phyloP scores from a whole-genome alignment of 495 filamentous ascomycete genomes.

The Parachaetomium inaequale region DNA sequence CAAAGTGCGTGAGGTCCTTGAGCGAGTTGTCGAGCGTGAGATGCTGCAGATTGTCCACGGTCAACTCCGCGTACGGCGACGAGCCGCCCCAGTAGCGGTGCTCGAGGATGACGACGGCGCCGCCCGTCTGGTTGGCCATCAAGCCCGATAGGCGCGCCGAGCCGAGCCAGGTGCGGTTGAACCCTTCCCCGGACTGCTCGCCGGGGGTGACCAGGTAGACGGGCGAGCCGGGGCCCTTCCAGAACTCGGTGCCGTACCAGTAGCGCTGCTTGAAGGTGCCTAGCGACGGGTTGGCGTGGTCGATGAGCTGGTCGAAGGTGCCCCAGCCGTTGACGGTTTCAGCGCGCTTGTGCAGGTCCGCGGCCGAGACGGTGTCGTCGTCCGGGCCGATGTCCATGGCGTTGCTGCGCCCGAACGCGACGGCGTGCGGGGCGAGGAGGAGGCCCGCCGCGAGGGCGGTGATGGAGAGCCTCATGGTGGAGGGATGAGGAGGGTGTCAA shows the following conservation, averaged over 20 bases:
- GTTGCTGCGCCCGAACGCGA: constrained; percentile 13
- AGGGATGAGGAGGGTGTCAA: background rate
- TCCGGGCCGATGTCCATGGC: constrained; percentile 30
- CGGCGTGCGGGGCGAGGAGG: constrained; percentile 8
- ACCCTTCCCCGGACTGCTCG: constrained; percentile 51
- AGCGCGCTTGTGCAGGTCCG: constrained; percentile 25
- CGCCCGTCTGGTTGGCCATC: constrained; percentile 52
- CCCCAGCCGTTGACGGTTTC: constrained; percentile 31
- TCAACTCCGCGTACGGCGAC: constrained; percentile 55
- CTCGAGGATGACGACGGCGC: constrained; percentile 56
- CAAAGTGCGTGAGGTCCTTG: constrained; percentile 61
- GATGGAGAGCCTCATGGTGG: constrained; percentile 11
- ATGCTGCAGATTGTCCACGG: constrained; percentile 55
- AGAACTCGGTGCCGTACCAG: constrained; percentile 35
- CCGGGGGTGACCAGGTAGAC: constrained; percentile 53
- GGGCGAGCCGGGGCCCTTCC: constrained; percentile 33
- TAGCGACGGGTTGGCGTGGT: constrained; percentile 30
- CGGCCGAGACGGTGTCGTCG: constrained; percentile 15
- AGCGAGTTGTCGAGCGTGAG: constrained; percentile 62
- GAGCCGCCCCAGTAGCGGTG: constrained; percentile 62
- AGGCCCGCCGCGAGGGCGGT: constrained; percentile 17
- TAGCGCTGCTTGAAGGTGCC: constrained; percentile 37
- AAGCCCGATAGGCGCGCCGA: constrained; percentile 42
- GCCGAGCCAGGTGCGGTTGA: constrained; percentile 43
- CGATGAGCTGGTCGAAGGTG: constrained; percentile 35